These are phyloP conservation scores for Nitzschia palea DNA, from an alignment of 108 stramenopile species.

Conservation along the genomic window DNA sequence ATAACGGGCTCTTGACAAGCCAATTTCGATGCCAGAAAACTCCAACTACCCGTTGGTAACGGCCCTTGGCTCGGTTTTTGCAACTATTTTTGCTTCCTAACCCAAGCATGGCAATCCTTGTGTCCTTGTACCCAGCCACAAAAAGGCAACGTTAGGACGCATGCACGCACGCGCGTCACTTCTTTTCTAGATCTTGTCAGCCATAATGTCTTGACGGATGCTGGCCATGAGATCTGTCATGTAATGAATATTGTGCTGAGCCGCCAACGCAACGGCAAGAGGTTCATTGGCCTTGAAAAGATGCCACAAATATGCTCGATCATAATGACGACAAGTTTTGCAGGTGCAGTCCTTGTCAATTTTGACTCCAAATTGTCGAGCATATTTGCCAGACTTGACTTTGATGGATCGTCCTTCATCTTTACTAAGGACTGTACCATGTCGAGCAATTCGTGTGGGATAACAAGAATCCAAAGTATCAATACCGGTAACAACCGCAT, in stretches of 20 bases:
- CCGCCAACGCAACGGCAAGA: constrained; percentile 67
- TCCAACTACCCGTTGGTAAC: too few species aligned
- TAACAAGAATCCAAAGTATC: constrained; percentile 93
- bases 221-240: constrained; percentile 90
- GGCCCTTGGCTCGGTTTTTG: too few species aligned
- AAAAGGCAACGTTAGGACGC: too few species aligned
- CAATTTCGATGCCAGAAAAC: too few species aligned
- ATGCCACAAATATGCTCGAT: constrained; percentile 91
- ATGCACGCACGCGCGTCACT: too few species aligned
- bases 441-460: constrained; percentile 86
- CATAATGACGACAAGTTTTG: constrained; percentile 82
- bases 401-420: constrained; percentile 39
- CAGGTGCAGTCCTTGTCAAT: constrained; percentile 80
- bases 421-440: constrained; percentile 77
- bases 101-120: too few species aligned
- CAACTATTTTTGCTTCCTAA: too few species aligned
- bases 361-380: constrained; percentile 61
- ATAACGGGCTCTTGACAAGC: too few species aligned
- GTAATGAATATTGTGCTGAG: constrained; percentile 89
- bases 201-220: constrained; percentile 81
- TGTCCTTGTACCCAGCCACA: too few species aligned
- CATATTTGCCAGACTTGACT: constrained; percentile 63
- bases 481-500: constrained; percentile 76
- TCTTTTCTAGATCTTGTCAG: constrained; percentile 66
- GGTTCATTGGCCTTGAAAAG: constrained; percentile 92